These are phyloP conservation scores for Cyclotella sp. DNA, from an alignment of 108 stramenopile genomes.

Conservation along the genomic window DNA sequence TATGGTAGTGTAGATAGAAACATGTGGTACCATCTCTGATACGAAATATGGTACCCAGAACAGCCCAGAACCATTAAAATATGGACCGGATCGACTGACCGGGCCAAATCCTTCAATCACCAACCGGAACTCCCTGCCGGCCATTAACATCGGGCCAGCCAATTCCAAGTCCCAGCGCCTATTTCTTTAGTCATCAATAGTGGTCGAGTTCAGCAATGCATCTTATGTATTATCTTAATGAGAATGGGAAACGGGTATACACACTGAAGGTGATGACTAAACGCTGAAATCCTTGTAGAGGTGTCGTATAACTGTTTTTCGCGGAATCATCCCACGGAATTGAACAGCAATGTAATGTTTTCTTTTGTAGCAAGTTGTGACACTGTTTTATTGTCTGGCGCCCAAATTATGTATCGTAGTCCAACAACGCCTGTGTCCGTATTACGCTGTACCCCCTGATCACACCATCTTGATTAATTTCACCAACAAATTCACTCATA, in stretches of 20 bases:
- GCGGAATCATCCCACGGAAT: neutral
- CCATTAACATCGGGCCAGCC: neutral
- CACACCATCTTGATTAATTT: neutral
- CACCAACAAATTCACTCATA: neutral
- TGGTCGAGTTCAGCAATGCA: constrained; percentile 78
- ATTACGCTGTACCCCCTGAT: neutral
- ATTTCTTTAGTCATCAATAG: neutral
- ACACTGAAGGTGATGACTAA: constrained; percentile 90
- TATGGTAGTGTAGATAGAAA: too few species aligned
- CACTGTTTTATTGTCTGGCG: too few species aligned
- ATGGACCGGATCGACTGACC: too few species aligned
- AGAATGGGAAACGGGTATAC: constrained; percentile 95
- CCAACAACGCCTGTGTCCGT: neutral
- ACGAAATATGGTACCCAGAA: too few species aligned
- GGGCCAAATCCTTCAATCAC: too few species aligned
- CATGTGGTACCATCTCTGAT: too few species aligned
- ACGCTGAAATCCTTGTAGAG: neutral
- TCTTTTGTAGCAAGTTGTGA: neutral
- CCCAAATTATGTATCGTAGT: too few species aligned
- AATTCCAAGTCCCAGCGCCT: too few species aligned
- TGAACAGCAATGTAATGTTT: neutral
- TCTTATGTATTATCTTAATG: constrained; percentile 97
- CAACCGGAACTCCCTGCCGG: too few species aligned
- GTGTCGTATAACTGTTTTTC: neutral
- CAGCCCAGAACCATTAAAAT: too few species aligned